Base-by-base conservation (phyloP, 257 asterid genomes). In the Nicotiana obtusifolia region DNA sequence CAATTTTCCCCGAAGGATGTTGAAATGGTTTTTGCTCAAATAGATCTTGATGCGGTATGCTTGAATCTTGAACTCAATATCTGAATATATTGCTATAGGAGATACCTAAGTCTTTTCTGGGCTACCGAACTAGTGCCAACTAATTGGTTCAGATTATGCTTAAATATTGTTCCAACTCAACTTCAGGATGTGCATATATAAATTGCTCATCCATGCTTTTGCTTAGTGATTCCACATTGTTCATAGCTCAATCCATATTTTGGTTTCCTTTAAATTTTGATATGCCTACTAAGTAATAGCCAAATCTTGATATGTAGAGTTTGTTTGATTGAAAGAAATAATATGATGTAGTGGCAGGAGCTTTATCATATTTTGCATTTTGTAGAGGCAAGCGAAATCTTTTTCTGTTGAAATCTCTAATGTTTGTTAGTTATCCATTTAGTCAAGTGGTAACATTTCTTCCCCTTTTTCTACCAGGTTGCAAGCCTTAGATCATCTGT, bases 31-130 rank as follows among this genome's bases (percentile, higher is more conserved):
- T 89, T 94, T 89, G 97, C 99, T 82, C 97, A 95, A 89, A 88
- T 95, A 76, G 98, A 95, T 86, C 91, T 95, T 81, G 98, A 95
- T 88, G 98, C 97, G 90, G 99, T 94, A 93, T 84, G 94, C 30
- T 67, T 26, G 17, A 33, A 68, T 52, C 80, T 77, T 76, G 35
- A 49, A 47, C 79, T 73, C 79, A 49, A 49, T 26, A 75, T 47
- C 44, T 75, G 4, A 47, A 71, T 4, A 24, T 7, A 0, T 8
- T 75, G 80, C 59, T 75, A 16, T 49, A 47, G 61, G 24, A 59
- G 37, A 22, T 75, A 57, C 44, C 16, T 2, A 47, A 75, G 80
- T 49, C 44, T 49, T 47, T 75, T 75, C 64, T 59, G 19, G 57
- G 44, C 30, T 24, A 15, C 64, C 24, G 9, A 44, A 44, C 41